These are phyloP conservation scores for Syzygium jambos DNA, from an alignment of 345 rosid species.

Conservation along the genomic window DNA sequence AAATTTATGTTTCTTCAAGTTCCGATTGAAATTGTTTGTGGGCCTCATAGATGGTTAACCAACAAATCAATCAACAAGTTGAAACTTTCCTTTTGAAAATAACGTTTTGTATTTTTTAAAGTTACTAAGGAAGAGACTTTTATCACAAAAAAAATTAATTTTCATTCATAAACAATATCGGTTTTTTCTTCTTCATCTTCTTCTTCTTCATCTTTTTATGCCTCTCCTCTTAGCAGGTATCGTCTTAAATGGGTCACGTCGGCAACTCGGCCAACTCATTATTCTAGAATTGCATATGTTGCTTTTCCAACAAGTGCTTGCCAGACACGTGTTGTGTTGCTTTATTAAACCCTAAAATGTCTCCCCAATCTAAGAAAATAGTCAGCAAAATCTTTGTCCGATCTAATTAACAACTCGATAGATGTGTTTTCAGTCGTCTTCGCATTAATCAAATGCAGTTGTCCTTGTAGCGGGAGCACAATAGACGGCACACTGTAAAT, in stretches of 20 bases:
- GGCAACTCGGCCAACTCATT: background rate
- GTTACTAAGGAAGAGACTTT: too few relatives aligned
- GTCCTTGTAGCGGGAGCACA: background rate
- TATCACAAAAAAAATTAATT: too few relatives aligned
- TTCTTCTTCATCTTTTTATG: too few relatives aligned
- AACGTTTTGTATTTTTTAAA: too few relatives aligned
- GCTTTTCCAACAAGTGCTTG: background rate
- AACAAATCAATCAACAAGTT: accelerated
- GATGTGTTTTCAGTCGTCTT: background rate
- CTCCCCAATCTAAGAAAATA: background rate
- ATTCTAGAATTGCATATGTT: background rate
- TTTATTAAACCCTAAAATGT: background rate
- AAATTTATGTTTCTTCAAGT: too few relatives aligned
- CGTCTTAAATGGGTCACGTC: background rate
- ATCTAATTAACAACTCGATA: too few relatives aligned
- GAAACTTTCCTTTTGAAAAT: too few relatives aligned
- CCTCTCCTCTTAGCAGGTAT: background rate
- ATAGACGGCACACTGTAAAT: too few relatives aligned
- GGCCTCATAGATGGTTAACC: too few relatives aligned
- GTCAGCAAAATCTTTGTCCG: background rate
- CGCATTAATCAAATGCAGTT: background rate
- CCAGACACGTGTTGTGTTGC: background rate
- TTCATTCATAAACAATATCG: too few relatives aligned
- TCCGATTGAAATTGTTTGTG: accelerated
- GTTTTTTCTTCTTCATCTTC: too few relatives aligned